Evolutionary conservation across 2,329 filamentous ascomycete genomes (phyloP).

Genomic region (Diaporthe vexans): DNA sequence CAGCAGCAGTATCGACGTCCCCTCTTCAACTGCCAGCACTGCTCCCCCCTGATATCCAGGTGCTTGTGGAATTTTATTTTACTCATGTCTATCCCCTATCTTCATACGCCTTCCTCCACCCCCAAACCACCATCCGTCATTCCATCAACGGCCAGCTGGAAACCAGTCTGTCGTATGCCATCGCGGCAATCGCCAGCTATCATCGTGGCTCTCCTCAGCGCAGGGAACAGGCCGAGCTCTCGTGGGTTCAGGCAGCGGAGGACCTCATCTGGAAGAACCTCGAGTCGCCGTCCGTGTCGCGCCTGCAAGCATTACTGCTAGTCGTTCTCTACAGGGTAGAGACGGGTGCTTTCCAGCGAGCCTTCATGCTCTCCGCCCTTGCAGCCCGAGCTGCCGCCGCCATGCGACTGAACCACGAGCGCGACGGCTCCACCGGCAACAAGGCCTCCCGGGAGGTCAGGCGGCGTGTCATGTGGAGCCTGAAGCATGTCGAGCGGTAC

Average conservation of each 20-base stretch:
- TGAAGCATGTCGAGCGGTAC: constrained; percentile 59
- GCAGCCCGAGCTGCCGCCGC: constrained; percentile 60
- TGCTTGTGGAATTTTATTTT: constrained; percentile 40
- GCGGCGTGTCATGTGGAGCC: constrained; percentile 59
- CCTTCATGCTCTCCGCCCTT: constrained; percentile 60
- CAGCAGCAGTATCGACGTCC: neutral
- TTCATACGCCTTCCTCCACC: constrained; percentile 41
- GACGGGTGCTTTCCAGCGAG: constrained; percentile 58
- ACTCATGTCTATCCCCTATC: constrained; percentile 37
- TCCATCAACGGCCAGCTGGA: constrained; percentile 37
- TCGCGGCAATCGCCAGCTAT: constrained; percentile 39
- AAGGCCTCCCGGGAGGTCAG: constrained; percentile 59
- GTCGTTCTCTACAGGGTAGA: constrained; percentile 61
- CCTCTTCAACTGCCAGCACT: neutral
- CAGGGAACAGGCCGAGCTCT: constrained; percentile 18
- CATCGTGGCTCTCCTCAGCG: constrained; percentile 27
- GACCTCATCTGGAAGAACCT: constrained; percentile 44
- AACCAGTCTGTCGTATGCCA: constrained; percentile 33
- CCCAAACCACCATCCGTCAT: constrained; percentile 38
- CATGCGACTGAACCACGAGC: constrained; percentile 59
- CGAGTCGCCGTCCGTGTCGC: constrained; percentile 45
- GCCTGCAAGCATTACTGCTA: constrained; percentile 57
- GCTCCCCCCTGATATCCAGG: constrained; percentile 32
- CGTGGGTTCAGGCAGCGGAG: constrained; percentile 37
- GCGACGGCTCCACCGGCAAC: constrained; percentile 47